These are phyloP conservation scores for Podila epicladia DNA, from an alignment of 192 early-diverging fungal species.

Conservation along the genomic window DNA sequence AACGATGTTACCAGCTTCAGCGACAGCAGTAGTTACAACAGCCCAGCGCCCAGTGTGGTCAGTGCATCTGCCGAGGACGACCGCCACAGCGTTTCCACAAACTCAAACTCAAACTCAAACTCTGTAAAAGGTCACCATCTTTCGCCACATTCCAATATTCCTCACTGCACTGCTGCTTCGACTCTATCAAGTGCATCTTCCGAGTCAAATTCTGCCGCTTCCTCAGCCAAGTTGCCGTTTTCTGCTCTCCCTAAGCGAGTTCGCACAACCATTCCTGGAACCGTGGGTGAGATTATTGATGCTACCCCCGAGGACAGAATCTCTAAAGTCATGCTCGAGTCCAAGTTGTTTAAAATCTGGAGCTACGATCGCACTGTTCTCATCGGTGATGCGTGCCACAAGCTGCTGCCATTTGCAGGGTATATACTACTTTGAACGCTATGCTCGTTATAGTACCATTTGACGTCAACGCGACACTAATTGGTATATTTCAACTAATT, in stretches of 20 bases:
- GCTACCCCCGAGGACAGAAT: constrained; percentile 29
- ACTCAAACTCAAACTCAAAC: no score
- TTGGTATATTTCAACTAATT: not conserved
- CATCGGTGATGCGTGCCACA: constrained; percentile 50
- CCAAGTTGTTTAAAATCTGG: constrained; percentile 48
- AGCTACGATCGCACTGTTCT: constrained; percentile 45
- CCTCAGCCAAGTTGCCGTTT: not conserved
- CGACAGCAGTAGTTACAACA: not conserved
- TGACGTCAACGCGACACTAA: no score
- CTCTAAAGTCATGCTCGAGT: constrained; percentile 52
- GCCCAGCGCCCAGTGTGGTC: not conserved
- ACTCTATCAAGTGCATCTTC: not conserved
- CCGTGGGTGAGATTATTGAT: constrained; percentile 40
- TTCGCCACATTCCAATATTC: not conserved
- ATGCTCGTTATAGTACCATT: no score
- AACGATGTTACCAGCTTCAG: constrained; percentile 2
- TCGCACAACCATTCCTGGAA: constrained; percentile 28
- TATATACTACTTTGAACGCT: not conserved
- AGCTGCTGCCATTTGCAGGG: constrained; percentile 45
- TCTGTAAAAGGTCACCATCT: no score
- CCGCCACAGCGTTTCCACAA: not conserved
- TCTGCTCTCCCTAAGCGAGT: not conserved
- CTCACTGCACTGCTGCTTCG: not conserved
- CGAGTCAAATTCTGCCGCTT: not conserved
- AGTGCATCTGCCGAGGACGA: not conserved